Conservation (phyloP, 2,329 filamentous ascomycete genomes). For the Thielaviopsis euricoi region DNA sequence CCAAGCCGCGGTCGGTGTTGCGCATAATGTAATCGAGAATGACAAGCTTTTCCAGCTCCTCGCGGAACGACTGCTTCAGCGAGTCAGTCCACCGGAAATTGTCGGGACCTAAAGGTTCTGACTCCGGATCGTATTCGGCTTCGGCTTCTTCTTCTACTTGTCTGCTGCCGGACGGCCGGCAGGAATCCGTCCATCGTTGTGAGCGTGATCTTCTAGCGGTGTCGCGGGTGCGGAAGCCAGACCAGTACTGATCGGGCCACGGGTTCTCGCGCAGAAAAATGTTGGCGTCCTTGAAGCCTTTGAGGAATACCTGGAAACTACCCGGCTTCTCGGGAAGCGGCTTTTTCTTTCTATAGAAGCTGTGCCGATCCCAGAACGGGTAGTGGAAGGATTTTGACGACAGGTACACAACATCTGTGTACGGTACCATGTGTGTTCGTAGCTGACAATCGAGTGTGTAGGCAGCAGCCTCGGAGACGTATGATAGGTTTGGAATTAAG, state of each 20-base stretch:
- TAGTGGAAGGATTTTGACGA: slow-evolving; percentile 98
- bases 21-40: slow-evolving; percentile 98
- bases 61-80: slow-evolving; percentile 80
- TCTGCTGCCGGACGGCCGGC: slow-evolving; percentile 44
- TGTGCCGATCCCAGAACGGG: slow-evolving; percentile 88
- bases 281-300: slow-evolving; percentile 93
- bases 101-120: slow-evolving; percentile 26
- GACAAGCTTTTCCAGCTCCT: slow-evolving; percentile 91
- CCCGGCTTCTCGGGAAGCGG: slow-evolving; percentile 77
- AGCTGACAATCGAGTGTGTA: slow-evolving; percentile 88
- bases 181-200: slow-evolving; percentile 61
- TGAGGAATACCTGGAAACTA: slow-evolving; percentile 94
- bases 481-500: slow-evolving; percentile 91
- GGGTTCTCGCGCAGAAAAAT: slow-evolving; percentile 88
- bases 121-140: slow-evolving; percentile 24
- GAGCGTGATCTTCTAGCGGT: slow-evolving; percentile 46
- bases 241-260: slow-evolving; percentile 79
- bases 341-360: slow-evolving; percentile 75
- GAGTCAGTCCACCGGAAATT: slow-evolving; percentile 74
- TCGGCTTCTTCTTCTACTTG: slow-evolving; percentile 28
- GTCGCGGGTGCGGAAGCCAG: slow-evolving; percentile 52
- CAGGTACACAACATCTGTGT: slow-evolving; percentile 85
- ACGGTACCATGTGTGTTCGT: slow-evolving; percentile 82
- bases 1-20: slow-evolving; percentile 87
- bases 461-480: slow-evolving; percentile 92